phyloP scores from a whole-genome alignment of 139 green algal genomes.

The Trebouxia sp. region DNA sequence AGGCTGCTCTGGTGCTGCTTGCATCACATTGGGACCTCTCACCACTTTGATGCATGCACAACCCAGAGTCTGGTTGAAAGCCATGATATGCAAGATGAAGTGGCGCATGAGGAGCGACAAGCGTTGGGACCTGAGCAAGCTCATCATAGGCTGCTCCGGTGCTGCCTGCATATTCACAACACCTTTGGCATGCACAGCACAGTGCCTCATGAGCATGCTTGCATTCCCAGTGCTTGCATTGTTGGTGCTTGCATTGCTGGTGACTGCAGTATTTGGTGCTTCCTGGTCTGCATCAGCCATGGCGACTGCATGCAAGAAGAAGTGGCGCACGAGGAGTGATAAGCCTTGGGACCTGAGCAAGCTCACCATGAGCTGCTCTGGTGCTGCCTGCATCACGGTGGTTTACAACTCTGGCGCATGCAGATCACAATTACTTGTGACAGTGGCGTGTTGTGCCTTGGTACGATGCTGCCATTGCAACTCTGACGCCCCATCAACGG shows the following conservation, averaged over 20 bases:
- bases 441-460: too few species aligned
- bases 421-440: too few species aligned
- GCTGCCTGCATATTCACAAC: not conserved
- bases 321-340: slow-evolving; percentile 49
- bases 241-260: too few species aligned
- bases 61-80: too few species aligned
- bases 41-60: too few species aligned
- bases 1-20: slow-evolving; percentile 23
- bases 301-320: slow-evolving; percentile 69
- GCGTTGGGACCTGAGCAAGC: slow-evolving; percentile 43
- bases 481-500: too few species aligned
- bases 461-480: too few species aligned
- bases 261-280: not conserved
- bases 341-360: slow-evolving; percentile 51
- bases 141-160: slow-evolving; percentile 27
- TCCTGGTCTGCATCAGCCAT: slow-evolving; percentile 42
- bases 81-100: slow-evolving; percentile 66
- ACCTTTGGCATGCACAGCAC: too few species aligned
- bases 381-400: slow-evolving; percentile 20
- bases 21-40: not conserved
- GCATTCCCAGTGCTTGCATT: too few species aligned
- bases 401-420: too few species aligned
- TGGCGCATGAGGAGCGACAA: slow-evolving; percentile 57
- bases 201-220: too few species aligned
- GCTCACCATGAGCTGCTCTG: slow-evolving; percentile 28